A percentile compares a stretch with the other conserved stretches of the same genome.
Evolutionary conservation across 805 yeast species (phyloP).

Genomic region (Candida ascalaphidarum): DNA sequence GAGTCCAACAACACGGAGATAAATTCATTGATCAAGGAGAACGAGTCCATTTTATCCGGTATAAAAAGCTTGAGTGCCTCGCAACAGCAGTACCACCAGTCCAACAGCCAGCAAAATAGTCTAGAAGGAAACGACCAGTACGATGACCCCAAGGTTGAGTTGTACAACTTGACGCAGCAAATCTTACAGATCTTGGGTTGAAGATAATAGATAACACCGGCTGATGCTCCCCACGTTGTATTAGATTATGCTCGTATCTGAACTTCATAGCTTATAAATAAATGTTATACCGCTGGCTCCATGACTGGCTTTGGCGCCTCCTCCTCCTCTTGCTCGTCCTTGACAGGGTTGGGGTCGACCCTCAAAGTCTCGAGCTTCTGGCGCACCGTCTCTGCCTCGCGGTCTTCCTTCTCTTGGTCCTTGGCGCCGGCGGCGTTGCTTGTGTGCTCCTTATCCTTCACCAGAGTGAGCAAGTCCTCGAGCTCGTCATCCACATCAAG

Average conservation of each 20-base stretch:
- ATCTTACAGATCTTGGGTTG: conserved; percentile 46
- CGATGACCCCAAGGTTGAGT: conserved; percentile 58
- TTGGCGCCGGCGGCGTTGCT: conserved; percentile 1
- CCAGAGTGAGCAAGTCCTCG: conserved; percentile 19
- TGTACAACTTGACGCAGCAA: conserved; percentile 60
- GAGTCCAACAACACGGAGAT: conserved; percentile 74
- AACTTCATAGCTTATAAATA: too few species aligned
- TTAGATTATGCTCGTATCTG: too few species aligned
- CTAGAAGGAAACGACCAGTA: conserved; percentile 22
- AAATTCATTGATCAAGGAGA: conserved; percentile 45
- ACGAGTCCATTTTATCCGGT: conserved; percentile 44
- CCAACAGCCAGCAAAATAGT: conserved; percentile 14
- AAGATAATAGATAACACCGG: too few species aligned
- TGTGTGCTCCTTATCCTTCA: conserved; percentile 10
- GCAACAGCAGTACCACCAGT: conserved; percentile 23
- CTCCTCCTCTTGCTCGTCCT: background rate
- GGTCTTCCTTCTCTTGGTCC: conserved; percentile 1
- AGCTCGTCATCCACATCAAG: conserved; percentile 23
- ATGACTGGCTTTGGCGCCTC: conserved; percentile 1
- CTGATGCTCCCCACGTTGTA: too few species aligned
- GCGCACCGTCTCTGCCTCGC: conserved; percentile 4
- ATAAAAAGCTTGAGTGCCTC: conserved; percentile 40
- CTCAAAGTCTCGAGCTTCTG: conserved; percentile 6
- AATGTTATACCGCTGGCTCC: background rate
- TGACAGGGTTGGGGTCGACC: conserved; percentile 1